Percentiles rank a stretch among this genome's conserved stretches.
These are phyloP conservation scores for Magnusiomyces suaveolens DNA, from an alignment of 1,139 yeast genomes.

Conservation along the genomic window DNA sequence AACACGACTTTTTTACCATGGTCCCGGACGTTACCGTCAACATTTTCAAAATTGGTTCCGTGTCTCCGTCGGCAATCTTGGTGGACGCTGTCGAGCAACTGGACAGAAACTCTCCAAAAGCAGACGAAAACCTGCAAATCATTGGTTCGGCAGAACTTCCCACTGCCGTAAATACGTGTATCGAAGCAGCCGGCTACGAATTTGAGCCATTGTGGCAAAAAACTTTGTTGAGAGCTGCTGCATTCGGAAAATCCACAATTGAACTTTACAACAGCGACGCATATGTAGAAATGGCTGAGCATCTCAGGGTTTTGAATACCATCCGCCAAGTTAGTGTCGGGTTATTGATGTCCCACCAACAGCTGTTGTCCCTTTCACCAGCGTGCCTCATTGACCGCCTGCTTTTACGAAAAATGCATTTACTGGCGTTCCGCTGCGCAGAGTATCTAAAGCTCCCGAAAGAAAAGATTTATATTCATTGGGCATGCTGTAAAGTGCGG, in stretches of 20 bases:
- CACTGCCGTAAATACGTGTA: slow-evolving; percentile 61
- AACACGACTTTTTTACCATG: slow-evolving; percentile 54
- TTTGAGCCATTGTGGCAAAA: slow-evolving; percentile 74
- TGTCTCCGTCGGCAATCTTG: slow-evolving; percentile 72
- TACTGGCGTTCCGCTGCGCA: slow-evolving; percentile 54
- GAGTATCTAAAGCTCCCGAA: slow-evolving; percentile 44
- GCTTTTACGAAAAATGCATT: slow-evolving; percentile 51
- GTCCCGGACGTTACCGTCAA: slow-evolving; percentile 52
- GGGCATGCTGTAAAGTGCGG: slow-evolving; percentile 73
- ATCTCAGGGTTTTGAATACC: slow-evolving; percentile 59
- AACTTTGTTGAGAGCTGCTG: slow-evolving; percentile 64
- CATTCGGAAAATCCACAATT: slow-evolving; percentile 71
- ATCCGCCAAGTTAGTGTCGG: slow-evolving; percentile 58
- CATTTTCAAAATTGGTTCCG: slow-evolving; percentile 73
- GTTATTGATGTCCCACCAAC: slow-evolving; percentile 51
- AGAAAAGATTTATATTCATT: slow-evolving; percentile 54
- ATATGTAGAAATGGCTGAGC: slow-evolving; percentile 52
- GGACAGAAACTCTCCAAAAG: slow-evolving; percentile 64
- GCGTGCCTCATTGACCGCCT: slow-evolving; percentile 50
- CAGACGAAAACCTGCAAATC: slow-evolving; percentile 66
- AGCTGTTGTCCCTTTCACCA: slow-evolving; percentile 35
- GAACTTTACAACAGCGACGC: slow-evolving; percentile 48
- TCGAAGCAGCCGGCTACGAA: slow-evolving; percentile 69
- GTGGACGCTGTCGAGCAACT: slow-evolving; percentile 74
- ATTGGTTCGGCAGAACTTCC: slow-evolving; percentile 38